Base-by-base conservation (phyloP, 805 yeast species). In the Starmerella stigmatis region DNA sequence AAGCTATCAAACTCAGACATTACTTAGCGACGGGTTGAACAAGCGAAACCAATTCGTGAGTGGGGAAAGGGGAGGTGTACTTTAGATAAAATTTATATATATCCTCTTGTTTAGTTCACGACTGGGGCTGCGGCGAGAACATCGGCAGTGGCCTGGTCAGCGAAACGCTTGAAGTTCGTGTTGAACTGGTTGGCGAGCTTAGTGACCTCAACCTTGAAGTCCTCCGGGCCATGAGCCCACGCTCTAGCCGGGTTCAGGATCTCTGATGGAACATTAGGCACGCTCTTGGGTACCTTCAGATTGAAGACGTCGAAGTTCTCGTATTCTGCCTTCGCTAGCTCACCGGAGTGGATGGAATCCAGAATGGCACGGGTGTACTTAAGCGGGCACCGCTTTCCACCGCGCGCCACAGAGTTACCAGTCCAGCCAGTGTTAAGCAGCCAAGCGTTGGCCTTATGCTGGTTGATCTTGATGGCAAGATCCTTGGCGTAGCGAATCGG, bases 361-460 rank as follows among this genome's bases (percentile, higher is more conserved):
- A 89, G 73, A 53, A 89, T 88, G 48, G 95, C 94, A 72, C 98
- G 82, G 50, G 98, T 89, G 78, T 86, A 89, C 69, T 89, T 89
- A 68, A 89, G 77, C 49, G 97, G 89, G 71, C 97, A 89, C 72
- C 98, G 81, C 73, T 85, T 81, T 64, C 97, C 98, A 59, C 96
- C 97, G 64, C 78, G 75, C 45, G 85, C 72, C 55, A 84, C 94
- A 49, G 94, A 81, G 58, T 88, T 78, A 51, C 98, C 98, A 54
- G 88, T 85, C 98, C 98, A 89, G 53, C 98, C 98, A 56, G 98
- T 89, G 73, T 89, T 89, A 64, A 89, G 76, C 66, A 89, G 76
- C 95, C 96, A 89, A 47, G 98, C 97, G 61, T 77, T 76, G 43
- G 96, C 86, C 57, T 79, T 79, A 72, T 88, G 92, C 64, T 82